These are phyloP conservation scores for Apocynum venetum DNA, from an alignment of 257 asterid genomes.

Conservation along the genomic window DNA sequence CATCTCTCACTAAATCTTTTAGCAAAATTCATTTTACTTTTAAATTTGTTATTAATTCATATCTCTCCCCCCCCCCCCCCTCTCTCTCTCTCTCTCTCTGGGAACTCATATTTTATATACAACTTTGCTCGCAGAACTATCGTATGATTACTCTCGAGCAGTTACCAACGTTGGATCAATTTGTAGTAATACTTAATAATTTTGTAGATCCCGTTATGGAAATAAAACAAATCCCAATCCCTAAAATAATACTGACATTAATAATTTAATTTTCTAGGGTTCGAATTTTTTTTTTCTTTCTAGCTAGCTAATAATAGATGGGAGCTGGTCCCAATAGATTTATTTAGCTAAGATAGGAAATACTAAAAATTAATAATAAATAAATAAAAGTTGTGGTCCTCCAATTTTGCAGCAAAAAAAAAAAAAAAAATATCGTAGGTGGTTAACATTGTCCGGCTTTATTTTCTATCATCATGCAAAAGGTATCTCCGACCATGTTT, in stretches of 20 bases:
- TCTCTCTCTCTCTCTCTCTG: too few species aligned
- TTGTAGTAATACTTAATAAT: neutral
- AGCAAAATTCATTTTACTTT: too few species aligned
- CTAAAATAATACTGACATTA: neutral
- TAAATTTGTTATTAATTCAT: too few species aligned
- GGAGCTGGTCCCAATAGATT: neutral
- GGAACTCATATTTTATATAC: too few species aligned
- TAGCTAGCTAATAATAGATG: neutral
- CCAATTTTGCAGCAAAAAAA: neutral
- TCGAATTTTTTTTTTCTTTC: too few species aligned
- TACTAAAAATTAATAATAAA: neutral
- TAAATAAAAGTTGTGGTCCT: neutral
- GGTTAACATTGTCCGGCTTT: neutral
- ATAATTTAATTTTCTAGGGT: neutral
- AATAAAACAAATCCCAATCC: neutral
- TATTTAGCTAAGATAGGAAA: neutral
- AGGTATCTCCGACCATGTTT: neutral
- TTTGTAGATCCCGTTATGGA: neutral
- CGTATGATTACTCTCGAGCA: neutral
- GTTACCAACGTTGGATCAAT: neutral
- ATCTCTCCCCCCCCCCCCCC: too few species aligned
- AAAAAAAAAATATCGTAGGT: neutral
- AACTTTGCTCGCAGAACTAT: neutral
- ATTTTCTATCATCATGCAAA: neutral
- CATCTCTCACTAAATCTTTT: too few species aligned